A percentile compares a stretch with the other conserved stretches of the same genome.
Conservation (phyloP, 176 grass and related monocot species). For the Eragrostis nindensis region DNA sequence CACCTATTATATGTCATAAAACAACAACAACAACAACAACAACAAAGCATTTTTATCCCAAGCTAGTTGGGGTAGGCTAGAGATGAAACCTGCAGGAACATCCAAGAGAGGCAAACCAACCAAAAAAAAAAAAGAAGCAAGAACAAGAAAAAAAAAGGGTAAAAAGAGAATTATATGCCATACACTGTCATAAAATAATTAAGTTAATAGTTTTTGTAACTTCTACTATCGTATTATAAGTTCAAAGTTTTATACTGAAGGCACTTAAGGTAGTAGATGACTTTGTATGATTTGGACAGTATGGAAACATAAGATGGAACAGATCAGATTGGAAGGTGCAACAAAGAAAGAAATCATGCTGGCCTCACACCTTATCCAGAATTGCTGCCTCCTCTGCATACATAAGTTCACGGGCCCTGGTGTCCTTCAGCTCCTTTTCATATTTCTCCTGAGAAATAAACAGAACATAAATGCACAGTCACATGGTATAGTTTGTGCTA, state of each 20-base stretch:
- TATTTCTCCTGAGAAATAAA: conserved; percentile 75
- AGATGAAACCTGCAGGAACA: no score
- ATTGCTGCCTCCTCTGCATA: conserved; percentile 89
- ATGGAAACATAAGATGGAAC: not conserved
- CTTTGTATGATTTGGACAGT: not conserved
- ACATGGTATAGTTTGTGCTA: not conserved
- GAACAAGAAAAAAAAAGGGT: no score
- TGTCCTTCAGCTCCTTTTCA: conserved; percentile 91
- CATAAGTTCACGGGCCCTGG: conserved; percentile 80
- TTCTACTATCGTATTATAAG: not conserved
- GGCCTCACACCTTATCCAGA: conserved; percentile 69
- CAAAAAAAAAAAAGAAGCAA: no score
- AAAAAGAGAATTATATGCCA: no score
- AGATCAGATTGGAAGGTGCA: not conserved
- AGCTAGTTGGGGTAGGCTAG: no score
- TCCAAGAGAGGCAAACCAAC: no score
- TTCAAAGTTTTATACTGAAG: not conserved
- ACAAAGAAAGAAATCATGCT: not conserved
- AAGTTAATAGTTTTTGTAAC: not conserved
- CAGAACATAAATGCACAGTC: conserved; percentile 25
- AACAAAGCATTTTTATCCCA: no score
- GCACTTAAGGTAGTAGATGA: conserved; percentile 1
- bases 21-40: no score
- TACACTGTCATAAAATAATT: not conserved
- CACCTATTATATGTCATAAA: not conserved